These are phyloP conservation scores for Hylodesmum podocarpum DNA, from an alignment of 306 rosid genomes.

Conservation along the genomic window DNA sequence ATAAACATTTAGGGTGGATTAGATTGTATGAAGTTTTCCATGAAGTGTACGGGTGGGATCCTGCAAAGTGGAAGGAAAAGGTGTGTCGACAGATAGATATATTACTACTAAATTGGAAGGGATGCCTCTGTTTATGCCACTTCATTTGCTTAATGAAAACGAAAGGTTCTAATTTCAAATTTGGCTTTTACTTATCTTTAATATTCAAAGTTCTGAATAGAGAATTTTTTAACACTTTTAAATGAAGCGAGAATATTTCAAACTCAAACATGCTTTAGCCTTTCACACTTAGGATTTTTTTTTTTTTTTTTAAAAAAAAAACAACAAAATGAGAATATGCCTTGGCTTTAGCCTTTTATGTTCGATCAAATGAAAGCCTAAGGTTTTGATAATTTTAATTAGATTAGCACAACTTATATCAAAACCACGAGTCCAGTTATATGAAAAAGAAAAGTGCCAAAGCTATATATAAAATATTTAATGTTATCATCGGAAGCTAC, in stretches of 20 bases:
- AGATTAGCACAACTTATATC: neutral
- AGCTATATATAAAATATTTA: neutral
- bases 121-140: neutral
- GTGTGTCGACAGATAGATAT: neutral
- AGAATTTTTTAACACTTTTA: neutral
- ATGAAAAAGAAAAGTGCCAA: neutral
- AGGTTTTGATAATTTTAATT: neutral
- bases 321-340: neutral
- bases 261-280: neutral
- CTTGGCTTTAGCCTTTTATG: neutral
- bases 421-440: neutral
- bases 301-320: too few relatives aligned
- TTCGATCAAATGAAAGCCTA: neutral
- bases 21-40: too few relatives aligned
- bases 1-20: neutral
- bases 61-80: neutral
- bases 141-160: constrained; percentile 18
- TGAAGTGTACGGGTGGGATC: too few relatives aligned
- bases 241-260: neutral
- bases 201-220: neutral
- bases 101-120: neutral
- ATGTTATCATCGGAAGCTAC: neutral
- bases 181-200: neutral
- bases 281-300: too few relatives aligned
- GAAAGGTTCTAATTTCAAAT: constrained; percentile 4